Percentiles rank a stretch among this genome's conserved stretches.
phyloP scores from a whole-genome alignment of 495 filamentous ascomycete genomes.

The Penicillium taxi region DNA sequence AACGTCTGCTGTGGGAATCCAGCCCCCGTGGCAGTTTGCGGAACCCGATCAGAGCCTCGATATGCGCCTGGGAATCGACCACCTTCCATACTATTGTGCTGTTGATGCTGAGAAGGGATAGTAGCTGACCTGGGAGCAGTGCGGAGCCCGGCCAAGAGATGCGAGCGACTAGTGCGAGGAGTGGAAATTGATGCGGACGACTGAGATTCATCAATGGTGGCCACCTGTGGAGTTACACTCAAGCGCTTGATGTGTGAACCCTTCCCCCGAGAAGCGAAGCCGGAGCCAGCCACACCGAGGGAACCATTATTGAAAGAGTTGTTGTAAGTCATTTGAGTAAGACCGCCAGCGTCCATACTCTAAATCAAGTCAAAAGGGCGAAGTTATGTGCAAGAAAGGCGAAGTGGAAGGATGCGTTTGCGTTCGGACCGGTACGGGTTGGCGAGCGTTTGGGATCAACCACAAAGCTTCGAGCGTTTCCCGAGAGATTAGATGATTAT shows the following conservation, averaged over 20 bases:
- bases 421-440: conserved; percentile 9
- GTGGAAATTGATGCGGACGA: conserved; percentile 50
- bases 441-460: conserved; percentile 27
- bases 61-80: conserved; percentile 37
- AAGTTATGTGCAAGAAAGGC: conserved; percentile 32
- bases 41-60: conserved; percentile 40
- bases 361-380: conserved; percentile 28
- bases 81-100: conserved; percentile 40
- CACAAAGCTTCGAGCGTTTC: conserved; percentile 21
- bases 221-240: conserved; percentile 54
- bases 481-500: conserved; percentile 35
- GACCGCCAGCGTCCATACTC: conserved; percentile 98
- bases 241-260: conserved; percentile 81
- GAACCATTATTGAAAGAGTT: conserved; percentile 57
- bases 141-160: conserved; percentile 85
- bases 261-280: conserved; percentile 75
- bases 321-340: conserved; percentile 98
- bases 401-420: conserved; percentile 12
- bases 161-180: conserved; percentile 87
- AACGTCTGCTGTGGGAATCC: conserved; percentile 47
- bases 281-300: conserved; percentile 65
- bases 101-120: conserved; percentile 54
- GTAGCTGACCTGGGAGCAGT: conserved; percentile 85
- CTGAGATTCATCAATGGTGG: conserved; percentile 58
- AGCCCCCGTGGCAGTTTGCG: conserved; percentile 55